Evolutionary conservation across 768 basidiomycete genomes (phyloP), one percentile per base, ranked within the genome.

Genomic region (Suillus weaverae): DNA sequence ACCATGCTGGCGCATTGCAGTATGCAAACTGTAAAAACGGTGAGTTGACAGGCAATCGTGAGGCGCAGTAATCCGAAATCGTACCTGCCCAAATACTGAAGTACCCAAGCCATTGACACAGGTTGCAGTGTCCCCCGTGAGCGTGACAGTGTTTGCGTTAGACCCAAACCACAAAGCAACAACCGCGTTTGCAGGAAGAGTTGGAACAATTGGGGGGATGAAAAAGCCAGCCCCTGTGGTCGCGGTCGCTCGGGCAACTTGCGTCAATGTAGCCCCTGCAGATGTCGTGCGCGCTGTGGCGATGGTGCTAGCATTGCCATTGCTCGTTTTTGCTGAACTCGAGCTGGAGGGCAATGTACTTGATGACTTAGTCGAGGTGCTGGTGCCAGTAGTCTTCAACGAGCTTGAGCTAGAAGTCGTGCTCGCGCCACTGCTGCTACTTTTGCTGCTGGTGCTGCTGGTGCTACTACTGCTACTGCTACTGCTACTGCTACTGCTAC

Each of bases 151-250:
- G 14, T 9, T 59, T 18, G 73, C 72, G 51, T 74, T 74, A 14
- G 71, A 74, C 38, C 72, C 72, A 18, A 73, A 73, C 73, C 72
- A 73, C 39, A 73, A 63, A 9, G 71, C 72, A 38, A 73, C 73
- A 18, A 74, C 46, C 5, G 72, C 68, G 16, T 67, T 67, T 41
- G 66, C 38, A 13, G 72, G 72, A 59, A 73, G 60, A 7, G 72
- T 73, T 9, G 73, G 72, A 5, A 62, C 63, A 13, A 69, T 60
- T 6, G 72, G 73, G 1, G 71, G 67, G 20, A 74, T 9, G 32
- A 61, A 73, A 53, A 65, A 73, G 18, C 72, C 72, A 41, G 71
- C 60, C 2, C 51, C 67, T 22, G 62, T n/a, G 22, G 16, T 6
- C 61, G 50, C 32, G 14, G 63, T n/a, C 13, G n/a, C 44, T 51